These are phyloP conservation scores for Barnettozyma populi DNA, from an alignment of 805 yeast genomes.

Conservation along the genomic window DNA sequence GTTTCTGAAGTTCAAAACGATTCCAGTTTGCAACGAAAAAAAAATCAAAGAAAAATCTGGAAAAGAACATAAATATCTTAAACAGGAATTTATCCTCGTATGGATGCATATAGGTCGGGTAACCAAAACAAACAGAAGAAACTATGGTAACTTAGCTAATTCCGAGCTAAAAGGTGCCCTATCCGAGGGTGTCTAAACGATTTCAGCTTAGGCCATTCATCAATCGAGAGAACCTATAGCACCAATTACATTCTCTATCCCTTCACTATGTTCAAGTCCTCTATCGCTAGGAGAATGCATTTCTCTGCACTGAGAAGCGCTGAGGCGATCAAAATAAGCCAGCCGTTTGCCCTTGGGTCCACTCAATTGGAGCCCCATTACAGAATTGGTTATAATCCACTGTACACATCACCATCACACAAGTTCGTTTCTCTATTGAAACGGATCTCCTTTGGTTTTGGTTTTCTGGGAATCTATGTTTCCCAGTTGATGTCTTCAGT, in stretches of 20 bases:
- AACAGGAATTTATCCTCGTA: constrained; percentile 12
- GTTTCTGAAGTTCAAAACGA: neutral
- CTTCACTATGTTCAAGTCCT: neutral
- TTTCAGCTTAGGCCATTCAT: too few relatives aligned
- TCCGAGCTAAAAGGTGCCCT: too few relatives aligned
- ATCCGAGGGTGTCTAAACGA: neutral
- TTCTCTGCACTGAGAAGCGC: neutral
- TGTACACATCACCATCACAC: constrained; percentile 60
- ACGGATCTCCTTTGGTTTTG: constrained; percentile 56
- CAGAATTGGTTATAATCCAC: constrained; percentile 53
- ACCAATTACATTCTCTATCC: neutral
- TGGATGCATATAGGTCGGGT: neutral
- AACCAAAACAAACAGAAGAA: neutral
- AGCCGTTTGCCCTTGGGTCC: constrained; percentile 35
- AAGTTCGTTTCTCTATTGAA: constrained; percentile 59
- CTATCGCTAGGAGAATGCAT: constrained; percentile 1
- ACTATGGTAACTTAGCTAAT: neutral
- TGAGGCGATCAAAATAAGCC: constrained; percentile 29
- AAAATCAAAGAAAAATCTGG: neutral
- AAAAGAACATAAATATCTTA: constrained; percentile 3
- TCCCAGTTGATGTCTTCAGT: constrained; percentile 55
- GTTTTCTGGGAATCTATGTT: constrained; percentile 53
- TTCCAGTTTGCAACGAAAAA: neutral
- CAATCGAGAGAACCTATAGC: too few relatives aligned
- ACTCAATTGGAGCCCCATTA: constrained; percentile 46